Evolutionary conservation across 2,329 filamentous ascomycete species (phyloP).

Genomic region (Beauveria bassiana): DNA sequence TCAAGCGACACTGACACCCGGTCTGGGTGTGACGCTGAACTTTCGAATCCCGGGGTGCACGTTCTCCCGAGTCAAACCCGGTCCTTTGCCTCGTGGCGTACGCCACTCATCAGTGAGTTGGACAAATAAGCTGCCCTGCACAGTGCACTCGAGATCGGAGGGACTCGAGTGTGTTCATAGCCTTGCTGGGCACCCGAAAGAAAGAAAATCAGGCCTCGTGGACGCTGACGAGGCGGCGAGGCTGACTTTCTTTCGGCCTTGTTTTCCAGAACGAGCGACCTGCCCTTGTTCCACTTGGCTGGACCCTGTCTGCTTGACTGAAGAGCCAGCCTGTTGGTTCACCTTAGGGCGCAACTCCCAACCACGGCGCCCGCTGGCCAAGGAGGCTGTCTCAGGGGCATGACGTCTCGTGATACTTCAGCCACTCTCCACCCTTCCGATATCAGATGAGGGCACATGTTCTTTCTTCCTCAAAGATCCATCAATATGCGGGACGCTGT

Average conservation of each 20-base stretch:
- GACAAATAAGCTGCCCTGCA: neutral
- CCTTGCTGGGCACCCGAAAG: neutral
- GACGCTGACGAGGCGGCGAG: too few species aligned
- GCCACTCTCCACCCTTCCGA: neutral
- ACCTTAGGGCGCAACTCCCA: neutral
- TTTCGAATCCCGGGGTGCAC: neutral
- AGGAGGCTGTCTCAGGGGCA: too few species aligned
- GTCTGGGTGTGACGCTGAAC: neutral
- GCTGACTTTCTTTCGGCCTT: neutral
- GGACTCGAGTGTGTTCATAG: neutral
- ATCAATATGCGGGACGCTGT: neutral
- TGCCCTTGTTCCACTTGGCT: neutral
- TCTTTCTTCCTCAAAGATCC: neutral
- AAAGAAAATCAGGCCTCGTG: neutral
- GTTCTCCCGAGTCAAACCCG: neutral
- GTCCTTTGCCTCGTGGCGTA: neutral
- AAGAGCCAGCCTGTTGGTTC: neutral
- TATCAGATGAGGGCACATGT: neutral
- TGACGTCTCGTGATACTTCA: too few species aligned
- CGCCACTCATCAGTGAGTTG: conserved; percentile 1
- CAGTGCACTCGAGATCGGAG: neutral
- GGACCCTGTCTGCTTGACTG: neutral
- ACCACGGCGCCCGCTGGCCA: too few species aligned
- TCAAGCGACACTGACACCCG: neutral
- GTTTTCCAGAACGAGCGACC: neutral